Evolutionary conservation across 2,329 filamentous ascomycete genomes (phyloP).

Genomic region (Cadophora gregata): DNA sequence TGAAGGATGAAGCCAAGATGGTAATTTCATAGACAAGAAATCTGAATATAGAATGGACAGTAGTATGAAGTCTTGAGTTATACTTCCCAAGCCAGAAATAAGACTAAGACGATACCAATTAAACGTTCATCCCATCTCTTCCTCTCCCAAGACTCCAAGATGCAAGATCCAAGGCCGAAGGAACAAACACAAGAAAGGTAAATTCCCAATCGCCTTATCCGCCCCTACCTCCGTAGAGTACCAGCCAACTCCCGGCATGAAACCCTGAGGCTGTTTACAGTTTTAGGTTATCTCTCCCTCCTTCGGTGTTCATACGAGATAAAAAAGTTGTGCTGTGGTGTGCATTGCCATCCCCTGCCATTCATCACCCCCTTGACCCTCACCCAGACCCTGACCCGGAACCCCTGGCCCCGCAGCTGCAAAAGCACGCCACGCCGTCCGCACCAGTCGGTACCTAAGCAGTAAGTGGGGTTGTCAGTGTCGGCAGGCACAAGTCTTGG

Average conservation of each 20-base stretch:
- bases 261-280: background rate
- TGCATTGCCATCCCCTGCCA: background rate
- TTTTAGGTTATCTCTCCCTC: background rate
- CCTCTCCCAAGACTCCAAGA: background rate
- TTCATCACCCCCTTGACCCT: background rate
- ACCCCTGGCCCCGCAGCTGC: background rate
- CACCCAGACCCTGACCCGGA: too few species aligned
- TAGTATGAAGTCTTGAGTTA: background rate
- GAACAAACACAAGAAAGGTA: background rate
- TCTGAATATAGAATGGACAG: too few species aligned
- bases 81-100: background rate
- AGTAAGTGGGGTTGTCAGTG: background rate
- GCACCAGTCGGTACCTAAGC: background rate
- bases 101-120: background rate
- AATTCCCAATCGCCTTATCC: background rate
- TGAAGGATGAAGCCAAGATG: background rate
- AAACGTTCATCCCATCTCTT: conserved; percentile 5
- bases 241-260: too few species aligned
- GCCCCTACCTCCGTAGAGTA: too few species aligned
- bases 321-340: background rate
- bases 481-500: background rate
- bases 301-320: background rate
- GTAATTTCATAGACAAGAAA: background rate
- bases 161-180: too few species aligned
- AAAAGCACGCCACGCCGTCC: background rate